Base-by-base conservation (phyloP, 495 filamentous ascomycete species). In the Viridothelium virens region DNA sequence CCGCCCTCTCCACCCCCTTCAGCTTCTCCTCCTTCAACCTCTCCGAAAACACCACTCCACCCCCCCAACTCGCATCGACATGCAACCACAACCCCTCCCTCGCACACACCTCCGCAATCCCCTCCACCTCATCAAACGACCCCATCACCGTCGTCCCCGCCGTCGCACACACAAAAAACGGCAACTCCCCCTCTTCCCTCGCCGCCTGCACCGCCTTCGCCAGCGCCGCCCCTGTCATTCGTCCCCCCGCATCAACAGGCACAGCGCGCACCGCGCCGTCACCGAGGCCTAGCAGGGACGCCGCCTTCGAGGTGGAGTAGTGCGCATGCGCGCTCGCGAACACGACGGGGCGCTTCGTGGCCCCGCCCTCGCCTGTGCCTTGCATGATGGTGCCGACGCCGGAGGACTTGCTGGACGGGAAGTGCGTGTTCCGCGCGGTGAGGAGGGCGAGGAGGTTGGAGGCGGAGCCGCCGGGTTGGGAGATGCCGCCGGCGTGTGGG, bases 141-240 rank as follows among this genome's bases (percentile, higher is more conserved):
- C 93, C 94, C 66, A 92, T 77, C 10, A 96, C 94, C 2, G 94
- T 98, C 16, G 94, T 97, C 25, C 93, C 93, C 3, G 94, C 93
- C 1, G 93, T 96, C 3, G 93, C 89, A 73, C 96, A 97, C 73
- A 97, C 91, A 77, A 93, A 98, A 70, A 98, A 90, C 0, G 94
- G 93, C 5, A 89, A 92, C 64, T 83, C 82, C 47, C 89, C 88
- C 70, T 86, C 81, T 11, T 69, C 67, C 65, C 84, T 81, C 31
- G 88, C 84, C 66, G 80, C 79, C 14, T 79, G 47, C 34, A 96
- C 79, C 16, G 84, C 76, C 0, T 78, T 77, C 46, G 87, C 83
- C 12, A 97, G 80, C 41, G 85, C 87, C 0, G 78, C 66, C 1
- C 87, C 79, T 41, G 84, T 78, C 87, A 97, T 95, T 4, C 83